Evolutionary conservation across 1,284 basidiomycete genomes (phyloP).

Genomic region (Microbotryum scabiosae): DNA sequence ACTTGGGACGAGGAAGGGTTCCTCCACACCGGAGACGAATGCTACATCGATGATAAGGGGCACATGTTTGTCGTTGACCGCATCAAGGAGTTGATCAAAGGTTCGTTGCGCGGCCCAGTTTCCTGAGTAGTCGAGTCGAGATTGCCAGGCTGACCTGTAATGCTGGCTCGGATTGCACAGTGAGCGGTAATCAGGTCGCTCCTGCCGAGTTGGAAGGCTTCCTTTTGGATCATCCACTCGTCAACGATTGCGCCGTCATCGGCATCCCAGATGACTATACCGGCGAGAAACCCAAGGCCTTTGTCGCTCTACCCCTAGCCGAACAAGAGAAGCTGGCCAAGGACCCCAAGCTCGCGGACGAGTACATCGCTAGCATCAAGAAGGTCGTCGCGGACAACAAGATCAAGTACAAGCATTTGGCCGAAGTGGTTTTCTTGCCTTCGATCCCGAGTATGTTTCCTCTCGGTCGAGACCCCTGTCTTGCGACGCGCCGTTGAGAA

Average conservation of each 20-base stretch:
- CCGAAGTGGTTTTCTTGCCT: constrained; percentile 60
- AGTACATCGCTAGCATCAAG: constrained; percentile 20
- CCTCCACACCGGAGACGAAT: constrained; percentile 35
- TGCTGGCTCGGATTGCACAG: neutral
- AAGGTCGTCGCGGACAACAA: constrained; percentile 64
- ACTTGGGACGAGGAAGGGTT: constrained; percentile 33
- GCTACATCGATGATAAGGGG: constrained; percentile 13
- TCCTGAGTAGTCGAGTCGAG: neutral
- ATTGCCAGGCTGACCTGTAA: constrained; percentile 22
- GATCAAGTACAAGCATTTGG: constrained; percentile 60
- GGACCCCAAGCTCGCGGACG: neutral
- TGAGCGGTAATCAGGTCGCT: constrained; percentile 35
- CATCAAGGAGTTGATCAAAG: constrained; percentile 21
- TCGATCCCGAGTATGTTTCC: constrained; percentile 50
- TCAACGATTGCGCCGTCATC: constrained; percentile 64
- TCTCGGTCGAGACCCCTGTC: too few relatives aligned
- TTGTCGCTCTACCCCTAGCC: constrained; percentile 18
- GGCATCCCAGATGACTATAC: constrained; percentile 65
- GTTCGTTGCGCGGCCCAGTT: neutral
- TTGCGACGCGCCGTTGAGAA: too few relatives aligned
- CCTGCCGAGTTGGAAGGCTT: constrained; percentile 66
- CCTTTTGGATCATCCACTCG: constrained; percentile 59
- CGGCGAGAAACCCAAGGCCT: constrained; percentile 62
- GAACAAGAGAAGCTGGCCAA: constrained; percentile 2
- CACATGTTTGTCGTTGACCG: constrained; percentile 26